Evolutionary conservation across 2,329 filamentous ascomycete genomes (phyloP).

Genomic region (Trichophyton equinum): DNA sequence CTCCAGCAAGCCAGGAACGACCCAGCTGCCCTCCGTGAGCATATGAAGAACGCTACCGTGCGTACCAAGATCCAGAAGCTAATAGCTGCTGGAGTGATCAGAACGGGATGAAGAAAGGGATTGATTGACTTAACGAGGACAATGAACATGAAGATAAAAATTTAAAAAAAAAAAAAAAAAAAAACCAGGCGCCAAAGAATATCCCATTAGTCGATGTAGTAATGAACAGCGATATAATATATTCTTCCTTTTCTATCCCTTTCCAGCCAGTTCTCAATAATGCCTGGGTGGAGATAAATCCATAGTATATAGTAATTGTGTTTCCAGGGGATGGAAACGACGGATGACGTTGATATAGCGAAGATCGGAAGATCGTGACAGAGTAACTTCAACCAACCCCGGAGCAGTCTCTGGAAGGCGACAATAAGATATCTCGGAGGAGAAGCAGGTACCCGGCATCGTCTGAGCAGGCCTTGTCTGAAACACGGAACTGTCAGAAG

Average conservation of each 20-base stretch:
- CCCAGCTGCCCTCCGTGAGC: slow-evolving; percentile 83
- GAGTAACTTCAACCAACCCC: neutral
- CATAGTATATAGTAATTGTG: neutral
- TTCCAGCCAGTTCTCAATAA: neutral
- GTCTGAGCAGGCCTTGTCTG: neutral
- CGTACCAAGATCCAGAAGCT: slow-evolving; percentile 87
- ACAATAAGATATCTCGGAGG: too few relatives aligned
- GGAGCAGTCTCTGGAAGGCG: neutral
- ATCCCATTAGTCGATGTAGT: neutral
- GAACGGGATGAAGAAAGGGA: slow-evolving; percentile 46
- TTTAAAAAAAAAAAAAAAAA: neutral
- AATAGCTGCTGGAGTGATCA: slow-evolving; percentile 82
- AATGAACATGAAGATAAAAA: neutral
- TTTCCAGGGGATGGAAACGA: neutral
- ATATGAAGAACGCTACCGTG: slow-evolving; percentile 87
- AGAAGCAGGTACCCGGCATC: neutral
- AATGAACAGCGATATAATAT: neutral
- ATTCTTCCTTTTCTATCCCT: neutral
- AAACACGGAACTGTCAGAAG: neutral
- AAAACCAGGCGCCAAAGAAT: too few relatives aligned
- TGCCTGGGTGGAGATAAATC: neutral
- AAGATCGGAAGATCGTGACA: neutral
- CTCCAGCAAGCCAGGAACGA: slow-evolving; percentile 92
- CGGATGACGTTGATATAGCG: neutral
- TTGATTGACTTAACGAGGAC: neutral